These are phyloP conservation scores for Helotiales sp. DNA, from an alignment of 2,329 filamentous ascomycete species.

Conservation along the genomic window DNA sequence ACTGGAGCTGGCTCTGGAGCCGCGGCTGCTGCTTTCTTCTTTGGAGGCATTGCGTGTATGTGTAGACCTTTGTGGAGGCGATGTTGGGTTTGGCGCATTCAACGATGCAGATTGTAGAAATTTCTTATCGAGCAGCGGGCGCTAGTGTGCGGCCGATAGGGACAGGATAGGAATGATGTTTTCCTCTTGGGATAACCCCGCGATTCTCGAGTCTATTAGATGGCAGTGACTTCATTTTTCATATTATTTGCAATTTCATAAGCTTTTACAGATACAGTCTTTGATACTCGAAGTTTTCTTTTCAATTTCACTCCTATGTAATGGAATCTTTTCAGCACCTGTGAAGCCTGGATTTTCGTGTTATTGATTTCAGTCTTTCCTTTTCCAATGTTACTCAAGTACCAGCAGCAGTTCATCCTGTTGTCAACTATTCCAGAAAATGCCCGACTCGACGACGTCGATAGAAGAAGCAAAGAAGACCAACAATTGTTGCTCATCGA, in stretches of 20 bases:
- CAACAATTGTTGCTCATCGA: neutral
- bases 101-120: conserved; percentile 3
- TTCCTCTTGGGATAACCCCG: neutral
- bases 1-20: conserved; percentile 19
- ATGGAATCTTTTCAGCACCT: no score
- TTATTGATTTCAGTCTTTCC: neutral
- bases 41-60: conserved; percentile 34
- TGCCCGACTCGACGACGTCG: neutral
- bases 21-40: conserved; percentile 29
- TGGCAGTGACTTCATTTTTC: neutral
- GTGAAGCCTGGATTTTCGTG: neutral
- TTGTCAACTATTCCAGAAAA: neutral
- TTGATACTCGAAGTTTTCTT: no score
- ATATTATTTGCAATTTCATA: neutral
- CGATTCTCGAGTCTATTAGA: neutral
- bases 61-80: neutral
- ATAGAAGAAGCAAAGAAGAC: conserved; percentile 10
- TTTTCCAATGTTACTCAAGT: no score
- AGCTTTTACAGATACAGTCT: neutral
- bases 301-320: no score
- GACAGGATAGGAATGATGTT: neutral
- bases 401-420: neutral
- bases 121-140: conserved; percentile 15
- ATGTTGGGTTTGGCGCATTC: conserved; percentile 14
- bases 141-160: neutral